phyloP scores from a whole-genome alignment of 345 rosid species.

The Geranium brycei region DNA sequence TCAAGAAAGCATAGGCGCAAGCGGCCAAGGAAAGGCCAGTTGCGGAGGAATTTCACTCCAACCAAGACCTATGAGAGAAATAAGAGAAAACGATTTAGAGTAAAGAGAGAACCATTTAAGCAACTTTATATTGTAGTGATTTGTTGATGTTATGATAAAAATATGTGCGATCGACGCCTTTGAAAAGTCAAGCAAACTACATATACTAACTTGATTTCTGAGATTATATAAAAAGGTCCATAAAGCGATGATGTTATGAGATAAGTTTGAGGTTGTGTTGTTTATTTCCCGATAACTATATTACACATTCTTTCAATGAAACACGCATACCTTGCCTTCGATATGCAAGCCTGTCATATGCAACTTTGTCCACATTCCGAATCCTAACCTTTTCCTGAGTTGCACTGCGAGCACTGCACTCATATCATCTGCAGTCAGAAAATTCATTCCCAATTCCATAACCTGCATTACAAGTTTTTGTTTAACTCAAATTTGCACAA shows the following conservation, averaged over 20 bases:
- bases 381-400: slow-evolving; percentile 74
- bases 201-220: not conserved
- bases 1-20: slow-evolving; percentile 86
- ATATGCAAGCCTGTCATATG: slow-evolving; percentile 94
- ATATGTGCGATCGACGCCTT: too few species aligned
- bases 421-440: slow-evolving; percentile 95
- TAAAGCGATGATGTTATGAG: too few species aligned
- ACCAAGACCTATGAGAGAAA: slow-evolving; percentile 51
- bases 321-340: slow-evolving; percentile 77
- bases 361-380: slow-evolving; percentile 86
- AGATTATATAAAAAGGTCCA: not conserved
- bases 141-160: not conserved
- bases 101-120: not conserved
- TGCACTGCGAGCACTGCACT: slow-evolving; percentile 70
- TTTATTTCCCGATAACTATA: too few species aligned
- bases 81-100: not conserved
- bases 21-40: slow-evolving; percentile 90
- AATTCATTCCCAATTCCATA: slow-evolving; percentile 79
- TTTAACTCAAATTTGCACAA: not conserved
- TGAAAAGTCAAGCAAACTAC: not conserved
- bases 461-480: slow-evolving; percentile 31
- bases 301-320: not conserved
- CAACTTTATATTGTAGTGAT: not conserved
- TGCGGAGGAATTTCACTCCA: slow-evolving; percentile 77
- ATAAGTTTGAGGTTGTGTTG: too few species aligned